phyloP scores from a whole-genome alignment of 495 filamentous ascomycete species.

The Umbilicaria muhlenbergii region DNA sequence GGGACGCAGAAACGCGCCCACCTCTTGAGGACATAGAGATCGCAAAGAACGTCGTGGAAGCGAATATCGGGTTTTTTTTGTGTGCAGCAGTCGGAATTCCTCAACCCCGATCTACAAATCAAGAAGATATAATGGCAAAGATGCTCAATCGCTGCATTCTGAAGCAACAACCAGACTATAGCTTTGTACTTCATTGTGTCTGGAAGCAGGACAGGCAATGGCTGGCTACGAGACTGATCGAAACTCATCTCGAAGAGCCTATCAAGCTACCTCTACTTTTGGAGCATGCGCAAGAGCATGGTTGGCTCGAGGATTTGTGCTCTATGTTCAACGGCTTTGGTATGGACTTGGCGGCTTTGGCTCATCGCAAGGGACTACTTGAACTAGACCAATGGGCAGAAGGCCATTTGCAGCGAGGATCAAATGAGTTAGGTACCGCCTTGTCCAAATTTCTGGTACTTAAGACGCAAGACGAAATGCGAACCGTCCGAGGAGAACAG shows the following conservation, averaged over 20 bases:
- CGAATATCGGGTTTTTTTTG: conserved; percentile 59
- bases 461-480: conserved; percentile 70
- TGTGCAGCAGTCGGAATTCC: conserved; percentile 58
- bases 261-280: conserved; percentile 64
- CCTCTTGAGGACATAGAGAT: conserved; percentile 15
- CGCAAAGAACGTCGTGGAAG: conserved; percentile 45
- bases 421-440: conserved; percentile 42
- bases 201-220: conserved; percentile 79
- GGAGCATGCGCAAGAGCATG: conserved; percentile 59
- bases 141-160: conserved; percentile 44
- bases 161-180: conserved; percentile 50
- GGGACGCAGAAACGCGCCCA: conserved; percentile 22
- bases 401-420: conserved; percentile 39
- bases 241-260: conserved; percentile 61
- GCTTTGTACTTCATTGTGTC: conserved; percentile 73
- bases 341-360: conserved; percentile 74
- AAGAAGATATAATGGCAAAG: conserved; percentile 46
- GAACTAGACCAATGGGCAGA: conserved; percentile 73
- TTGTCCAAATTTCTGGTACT: conserved; percentile 61
- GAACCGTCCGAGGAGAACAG: conserved; percentile 48
- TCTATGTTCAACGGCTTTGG: conserved; percentile 64
- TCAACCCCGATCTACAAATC: conserved; percentile 45
- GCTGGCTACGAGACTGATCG: conserved; percentile 63
- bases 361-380: conserved; percentile 66
- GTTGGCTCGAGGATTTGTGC: conserved; percentile 70